Evolutionary conservation across 257 asterid genomes (phyloP), one percentile per base, ranked within the genome.

Genomic region (Primulina huaijiensis): DNA sequence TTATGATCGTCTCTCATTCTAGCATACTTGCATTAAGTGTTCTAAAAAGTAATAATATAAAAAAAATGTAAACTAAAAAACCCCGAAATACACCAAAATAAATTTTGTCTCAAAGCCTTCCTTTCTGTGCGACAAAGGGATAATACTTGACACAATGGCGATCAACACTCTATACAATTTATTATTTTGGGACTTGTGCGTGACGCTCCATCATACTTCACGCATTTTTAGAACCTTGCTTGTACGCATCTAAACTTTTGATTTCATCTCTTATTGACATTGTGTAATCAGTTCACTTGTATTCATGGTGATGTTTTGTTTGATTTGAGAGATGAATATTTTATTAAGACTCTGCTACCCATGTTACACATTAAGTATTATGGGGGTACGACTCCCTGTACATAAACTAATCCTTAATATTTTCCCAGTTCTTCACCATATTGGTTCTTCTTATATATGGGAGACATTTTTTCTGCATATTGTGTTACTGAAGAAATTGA

Each of bases 351-450:
- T 19, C 27, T 27, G 59, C 20, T 63, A 57, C 59, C 21, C 62
- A 38, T 10, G 17, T 21, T 69, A n/a, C 31, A 25, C 69, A 67
- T 63, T 64, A 52, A 67, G 52, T 40, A 67, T 67, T 65, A 63
- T 71, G 60, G 61, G 40, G 17, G 64, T 63, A 62, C 12, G 68
- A 58, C 71, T 69, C 60, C 40, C 29, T 23, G 64, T 56, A 38
- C 27, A 52, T 53, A 60, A 60, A 65, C 56, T 43, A 66, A 52
- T 61, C 63, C 65, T 50, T 60, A 52, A 34, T 10, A 30, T 33
- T 37, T 58, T 30, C 52, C n/a, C 59, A 35, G 33, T 16, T 16
- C 40, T 43, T 68, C 34, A 8, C 37, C 40, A 46, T 50, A 17
- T 21, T 25, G 27, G 10, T 60, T 63, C 46, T 57, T 35, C 67